Base-by-base conservation (phyloP, 495 filamentous ascomycete species). In the Xylaria curta region DNA sequence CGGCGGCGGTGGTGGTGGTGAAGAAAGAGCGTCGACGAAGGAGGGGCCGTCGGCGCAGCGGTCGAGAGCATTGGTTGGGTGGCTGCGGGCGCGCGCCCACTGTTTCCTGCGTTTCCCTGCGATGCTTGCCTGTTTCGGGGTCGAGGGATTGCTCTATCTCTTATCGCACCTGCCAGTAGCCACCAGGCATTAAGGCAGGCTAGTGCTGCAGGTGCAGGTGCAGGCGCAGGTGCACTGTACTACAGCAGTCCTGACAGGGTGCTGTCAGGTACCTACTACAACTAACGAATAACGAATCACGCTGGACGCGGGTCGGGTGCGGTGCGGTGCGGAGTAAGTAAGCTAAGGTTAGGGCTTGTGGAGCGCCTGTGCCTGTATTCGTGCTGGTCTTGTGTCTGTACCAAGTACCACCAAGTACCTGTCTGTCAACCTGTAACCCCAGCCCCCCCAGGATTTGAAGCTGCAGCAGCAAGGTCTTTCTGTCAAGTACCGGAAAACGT, bases 51-150 rank as follows among this genome's bases (percentile, higher is more conserved):
- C 53, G 69, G 69, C 12, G 51, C 40, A 46, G 62, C 62, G n/a
- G 69, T 71, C 12, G 69, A 71, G 24, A 71, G 69, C 69, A 71
- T 71, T 71, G 69, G 62, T 66, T 66, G 69, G 69, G 40, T 26
- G 47, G 51, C 10, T 66, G 62, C 42, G 56, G 61, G 69, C 61
- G 44, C 47, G 38, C 61, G 62, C 69, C 69, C 69, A 66, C 69
- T 62, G 38, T 62, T 62, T 31, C 54, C 54, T 31, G 28, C 31
- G 54, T 28, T 60, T 38, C 56, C 58, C 58, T 31, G 26, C 53
- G 53, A 56, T 56, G 21, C 64, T 46, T n/a, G 47, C 54, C 56
- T 40, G 40, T 64, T 51, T 61, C 59, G 59, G 31, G 28, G 58
- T 54, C 19, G 36, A 53, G 21, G 21, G 31, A 31, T 9, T 60